Evolutionary conservation across 2,329 filamentous ascomycete genomes (phyloP).

Genomic region (Paecilomyces sp.): DNA sequence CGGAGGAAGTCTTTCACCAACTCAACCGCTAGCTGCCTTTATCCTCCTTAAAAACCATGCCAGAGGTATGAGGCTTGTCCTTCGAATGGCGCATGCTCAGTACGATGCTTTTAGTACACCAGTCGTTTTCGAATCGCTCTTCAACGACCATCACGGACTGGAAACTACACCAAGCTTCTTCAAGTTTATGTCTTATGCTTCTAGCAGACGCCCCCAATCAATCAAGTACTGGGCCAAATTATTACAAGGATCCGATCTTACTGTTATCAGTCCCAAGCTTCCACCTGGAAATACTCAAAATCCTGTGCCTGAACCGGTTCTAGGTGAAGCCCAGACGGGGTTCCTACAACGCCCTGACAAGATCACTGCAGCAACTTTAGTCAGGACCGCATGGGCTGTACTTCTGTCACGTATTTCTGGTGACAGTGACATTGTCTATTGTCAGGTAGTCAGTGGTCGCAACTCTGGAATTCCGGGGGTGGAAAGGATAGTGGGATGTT

Average conservation of each 20-base stretch:
- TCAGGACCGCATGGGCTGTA: conserved; percentile 54
- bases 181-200: background rate
- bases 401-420: conserved; percentile 46
- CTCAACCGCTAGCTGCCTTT: background rate
- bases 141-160: background rate
- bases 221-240: background rate
- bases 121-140: background rate
- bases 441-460: conserved; percentile 46
- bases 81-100: background rate
- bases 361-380: conserved; percentile 32
- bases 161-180: background rate
- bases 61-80: background rate
- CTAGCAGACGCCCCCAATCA: background rate
- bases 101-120: background rate
- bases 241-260: background rate
- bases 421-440: conserved; percentile 49
- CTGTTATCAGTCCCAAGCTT: background rate
- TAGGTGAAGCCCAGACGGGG: background rate
- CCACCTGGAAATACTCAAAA: background rate
- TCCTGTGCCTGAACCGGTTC: background rate
- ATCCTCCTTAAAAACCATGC: background rate
- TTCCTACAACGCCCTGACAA: background rate
- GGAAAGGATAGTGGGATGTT: conserved; percentile 16
- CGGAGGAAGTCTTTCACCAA: background rate
- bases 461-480: conserved; percentile 33